Evolutionary conservation across 805 yeast species (phyloP).

Genomic region (Wickerhamomyces ciferrii): DNA sequence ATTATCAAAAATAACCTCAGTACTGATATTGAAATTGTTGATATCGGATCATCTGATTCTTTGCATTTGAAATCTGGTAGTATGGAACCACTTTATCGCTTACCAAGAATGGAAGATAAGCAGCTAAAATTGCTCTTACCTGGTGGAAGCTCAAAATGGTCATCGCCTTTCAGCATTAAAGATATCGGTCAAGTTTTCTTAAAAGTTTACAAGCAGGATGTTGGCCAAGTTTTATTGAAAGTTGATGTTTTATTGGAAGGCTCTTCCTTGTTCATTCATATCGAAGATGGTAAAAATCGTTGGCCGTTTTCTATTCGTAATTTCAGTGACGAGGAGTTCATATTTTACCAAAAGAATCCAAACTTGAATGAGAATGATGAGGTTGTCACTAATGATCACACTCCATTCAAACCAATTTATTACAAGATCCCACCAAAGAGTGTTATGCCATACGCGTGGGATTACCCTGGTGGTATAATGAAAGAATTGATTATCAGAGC

Average conservation of each 20-base stretch:
- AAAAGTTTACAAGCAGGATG: conserved; percentile 57
- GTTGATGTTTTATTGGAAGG: conserved; percentile 73
- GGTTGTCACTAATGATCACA: conserved; percentile 39
- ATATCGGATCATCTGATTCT: conserved; percentile 57
- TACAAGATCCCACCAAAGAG: conserved; percentile 83
- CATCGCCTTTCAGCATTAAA: conserved; percentile 80
- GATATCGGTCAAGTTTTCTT: conserved; percentile 81
- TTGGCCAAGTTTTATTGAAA: conserved; percentile 66
- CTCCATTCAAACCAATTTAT: conserved; percentile 67
- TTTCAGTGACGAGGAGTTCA: conserved; percentile 82
- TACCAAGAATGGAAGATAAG: conserved; percentile 52
- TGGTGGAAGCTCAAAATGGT: conserved; percentile 62
- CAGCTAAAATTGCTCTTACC: conserved; percentile 57
- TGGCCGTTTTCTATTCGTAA: conserved; percentile 96
- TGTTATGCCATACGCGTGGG: conserved; percentile 99
- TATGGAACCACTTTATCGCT: conserved; percentile 55
- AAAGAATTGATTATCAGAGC: conserved; percentile 75
- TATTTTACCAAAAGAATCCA: conserved; percentile 85
- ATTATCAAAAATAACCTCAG: conserved; percentile 59
- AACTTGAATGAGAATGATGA: conserved; percentile 59
- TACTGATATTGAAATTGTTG: conserved; percentile 54
- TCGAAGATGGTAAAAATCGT: conserved; percentile 62
- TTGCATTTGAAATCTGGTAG: conserved; percentile 40
- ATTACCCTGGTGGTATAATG: conserved; percentile 83
- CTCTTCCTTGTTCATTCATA: conserved; percentile 73